A percentile compares a stretch with the other conserved stretches of the same genome.
Conservation (phyloP, 352 stramenopile species). For the Blastocystis sp. region DNA sequence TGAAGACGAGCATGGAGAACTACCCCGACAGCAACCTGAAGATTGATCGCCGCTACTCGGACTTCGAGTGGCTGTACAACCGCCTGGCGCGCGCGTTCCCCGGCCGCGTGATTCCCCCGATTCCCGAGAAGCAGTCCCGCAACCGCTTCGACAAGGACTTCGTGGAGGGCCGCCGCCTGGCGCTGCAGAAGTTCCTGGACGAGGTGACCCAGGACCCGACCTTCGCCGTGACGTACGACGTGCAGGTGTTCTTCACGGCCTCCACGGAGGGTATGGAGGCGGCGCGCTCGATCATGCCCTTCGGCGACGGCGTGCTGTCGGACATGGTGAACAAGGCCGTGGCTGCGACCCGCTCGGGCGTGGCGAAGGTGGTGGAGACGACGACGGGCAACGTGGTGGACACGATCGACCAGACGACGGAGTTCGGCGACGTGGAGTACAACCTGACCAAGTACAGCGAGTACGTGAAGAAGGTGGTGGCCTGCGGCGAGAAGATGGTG, state of each 20-base stretch:
- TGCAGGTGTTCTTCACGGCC: constrained; percentile 67
- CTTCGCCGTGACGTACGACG: constrained; percentile 59
- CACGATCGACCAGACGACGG: constrained; percentile 23
- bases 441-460: constrained; percentile 61
- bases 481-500: constrained; percentile 47
- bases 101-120: constrained; percentile 65
- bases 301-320: constrained; percentile 32
- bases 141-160: constrained; percentile 69
- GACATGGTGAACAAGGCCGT: constrained; percentile 67
- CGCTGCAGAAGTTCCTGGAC: constrained; percentile 67
- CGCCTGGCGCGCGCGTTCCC: constrained; percentile 50
- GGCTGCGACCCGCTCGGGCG: constrained; percentile 28
- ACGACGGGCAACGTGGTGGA: constrained; percentile 53
- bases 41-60: constrained; percentile 58
- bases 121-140: constrained; percentile 65
- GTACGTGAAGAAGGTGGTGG: constrained; percentile 61
- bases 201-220: constrained; percentile 54
- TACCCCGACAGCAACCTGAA: constrained; percentile 50
- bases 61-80: constrained; percentile 68
- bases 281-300: constrained; percentile 24
- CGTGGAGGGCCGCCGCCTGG: constrained; percentile 59
- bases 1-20: constrained; percentile 66
- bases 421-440: constrained; percentile 66
- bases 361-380: constrained; percentile 61
- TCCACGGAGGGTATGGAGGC: constrained; percentile 58